phyloP scores from a whole-genome alignment of 2,329 filamentous ascomycete genomes.

The Aureobasidium sp. region DNA sequence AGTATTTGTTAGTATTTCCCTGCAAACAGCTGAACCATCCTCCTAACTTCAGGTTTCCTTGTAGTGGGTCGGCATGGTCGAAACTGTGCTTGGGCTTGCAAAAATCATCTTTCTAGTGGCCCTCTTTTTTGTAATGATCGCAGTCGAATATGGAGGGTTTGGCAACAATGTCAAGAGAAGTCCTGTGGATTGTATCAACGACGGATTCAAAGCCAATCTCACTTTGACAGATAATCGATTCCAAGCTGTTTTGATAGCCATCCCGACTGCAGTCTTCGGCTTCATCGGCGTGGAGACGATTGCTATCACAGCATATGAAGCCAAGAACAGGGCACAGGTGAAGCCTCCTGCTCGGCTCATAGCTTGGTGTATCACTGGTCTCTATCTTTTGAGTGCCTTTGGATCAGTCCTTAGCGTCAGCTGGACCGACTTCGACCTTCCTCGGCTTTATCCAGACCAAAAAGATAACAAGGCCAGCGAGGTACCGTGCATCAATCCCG shows the following conservation, averaged over 20 bases:
- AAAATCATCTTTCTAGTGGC: not conserved
- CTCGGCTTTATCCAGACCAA: not conserved
- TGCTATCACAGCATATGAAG: not conserved
- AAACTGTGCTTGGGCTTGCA: not conserved
- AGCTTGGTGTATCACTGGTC: not conserved
- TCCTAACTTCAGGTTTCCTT: not conserved
- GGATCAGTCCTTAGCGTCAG: not conserved
- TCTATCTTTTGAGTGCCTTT: not conserved
- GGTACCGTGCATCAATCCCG: not conserved
- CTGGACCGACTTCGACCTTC: not conserved
- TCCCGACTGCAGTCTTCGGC: not conserved
- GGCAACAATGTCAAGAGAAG: not conserved
- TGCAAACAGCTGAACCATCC: no score
- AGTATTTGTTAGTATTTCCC: not conserved
- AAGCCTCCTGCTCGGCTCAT: not conserved
- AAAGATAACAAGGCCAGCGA: not conserved
- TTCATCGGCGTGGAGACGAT: not conserved
- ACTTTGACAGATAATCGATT: not conserved
- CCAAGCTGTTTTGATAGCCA: not conserved
- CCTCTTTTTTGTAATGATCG: not conserved
- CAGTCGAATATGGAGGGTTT: not conserved
- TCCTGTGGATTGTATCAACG: not conserved
- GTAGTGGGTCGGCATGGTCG: not conserved
- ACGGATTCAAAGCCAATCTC: not conserved
- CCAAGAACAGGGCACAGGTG: not conserved